Evolutionary conservation across 2,329 filamentous ascomycete genomes (phyloP).

Genomic region (Trichophyton schoenleinii): DNA sequence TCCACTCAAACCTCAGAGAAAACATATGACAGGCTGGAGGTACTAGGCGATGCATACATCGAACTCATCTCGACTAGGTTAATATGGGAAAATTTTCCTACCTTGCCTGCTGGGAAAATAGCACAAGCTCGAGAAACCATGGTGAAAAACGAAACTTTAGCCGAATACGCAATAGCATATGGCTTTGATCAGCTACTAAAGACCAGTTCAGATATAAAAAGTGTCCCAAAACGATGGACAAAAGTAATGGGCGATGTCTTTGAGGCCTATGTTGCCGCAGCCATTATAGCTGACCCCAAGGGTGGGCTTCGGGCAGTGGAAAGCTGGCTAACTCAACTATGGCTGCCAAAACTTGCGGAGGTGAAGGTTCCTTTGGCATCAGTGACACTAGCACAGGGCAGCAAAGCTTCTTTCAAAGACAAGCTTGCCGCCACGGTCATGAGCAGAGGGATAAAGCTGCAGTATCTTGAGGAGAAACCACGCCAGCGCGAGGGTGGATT

Average conservation of each 20-base stretch:
- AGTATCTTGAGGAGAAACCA: constrained; percentile 42
- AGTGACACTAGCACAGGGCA: constrained; percentile 12
- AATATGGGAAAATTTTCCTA: constrained; percentile 59
- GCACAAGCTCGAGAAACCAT: constrained; percentile 66
- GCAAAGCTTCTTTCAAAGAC: constrained; percentile 39
- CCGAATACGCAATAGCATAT: constrained; percentile 57
- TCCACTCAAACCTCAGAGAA: constrained; percentile 21
- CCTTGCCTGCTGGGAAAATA: constrained; percentile 53
- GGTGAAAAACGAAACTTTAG: constrained; percentile 68
- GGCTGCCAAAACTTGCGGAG: constrained; percentile 50
- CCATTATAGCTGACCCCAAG: constrained; percentile 54
- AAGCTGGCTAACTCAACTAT: constrained; percentile 62
- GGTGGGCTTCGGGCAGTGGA: constrained; percentile 51
- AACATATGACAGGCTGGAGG: constrained; percentile 74
- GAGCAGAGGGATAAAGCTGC: constrained; percentile 45
- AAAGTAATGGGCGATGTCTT: constrained; percentile 82
- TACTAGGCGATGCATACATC: constrained; percentile 77
- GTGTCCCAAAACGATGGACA: constrained; percentile 42
- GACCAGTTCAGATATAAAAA: constrained; percentile 38
- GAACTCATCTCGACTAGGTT: constrained; percentile 63
- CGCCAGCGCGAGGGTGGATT: constrained; percentile 25
- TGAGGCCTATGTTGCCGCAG: constrained; percentile 75
- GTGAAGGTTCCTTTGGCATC: constrained; percentile 10
- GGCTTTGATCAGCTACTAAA: constrained; percentile 53
- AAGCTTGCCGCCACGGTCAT: constrained; percentile 42